phyloP scores from a whole-genome alignment of 371 early-diverging fungal genomes.

The Capniomyces stellatus region DNA sequence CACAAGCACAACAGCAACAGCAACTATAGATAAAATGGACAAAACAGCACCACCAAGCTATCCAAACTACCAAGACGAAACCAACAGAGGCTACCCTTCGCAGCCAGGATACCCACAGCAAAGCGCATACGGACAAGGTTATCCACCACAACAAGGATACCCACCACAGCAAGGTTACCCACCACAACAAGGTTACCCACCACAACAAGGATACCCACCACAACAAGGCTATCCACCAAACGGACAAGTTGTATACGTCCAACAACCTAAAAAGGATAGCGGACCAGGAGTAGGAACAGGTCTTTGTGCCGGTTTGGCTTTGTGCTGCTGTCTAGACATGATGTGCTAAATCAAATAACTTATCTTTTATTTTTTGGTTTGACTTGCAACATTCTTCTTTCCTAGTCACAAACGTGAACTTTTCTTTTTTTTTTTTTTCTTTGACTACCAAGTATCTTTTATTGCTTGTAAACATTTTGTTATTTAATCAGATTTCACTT shows the following conservation, averaged over 20 bases:
- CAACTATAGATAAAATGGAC: no score
- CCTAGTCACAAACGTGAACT: no score
- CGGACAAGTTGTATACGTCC: neutral
- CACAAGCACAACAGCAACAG: no score
- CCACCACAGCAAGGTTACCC: no score
- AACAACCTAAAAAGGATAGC: neutral
- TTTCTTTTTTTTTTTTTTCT: no score
- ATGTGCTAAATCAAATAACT: neutral
- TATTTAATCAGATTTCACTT: no score
- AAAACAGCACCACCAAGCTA: neutral
- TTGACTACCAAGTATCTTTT: no score
- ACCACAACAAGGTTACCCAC: constrained; percentile 1
- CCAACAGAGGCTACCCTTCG: neutral
- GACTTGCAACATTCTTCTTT: no score
- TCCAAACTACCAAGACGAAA: neutral
- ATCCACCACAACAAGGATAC: neutral
- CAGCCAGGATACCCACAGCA: neutral
- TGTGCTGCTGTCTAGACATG: constrained; percentile 1
- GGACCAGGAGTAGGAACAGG: neutral
- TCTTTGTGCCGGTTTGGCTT: neutral
- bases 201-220: no score
- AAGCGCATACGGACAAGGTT: neutral
- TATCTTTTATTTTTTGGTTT: no score
- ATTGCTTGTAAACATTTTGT: no score
- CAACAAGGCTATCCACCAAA: neutral